Evolutionary conservation across 345 rosid species (phyloP), one percentile per base, ranked within the genome.

Genomic region (Pugionium dolabratum): DNA sequence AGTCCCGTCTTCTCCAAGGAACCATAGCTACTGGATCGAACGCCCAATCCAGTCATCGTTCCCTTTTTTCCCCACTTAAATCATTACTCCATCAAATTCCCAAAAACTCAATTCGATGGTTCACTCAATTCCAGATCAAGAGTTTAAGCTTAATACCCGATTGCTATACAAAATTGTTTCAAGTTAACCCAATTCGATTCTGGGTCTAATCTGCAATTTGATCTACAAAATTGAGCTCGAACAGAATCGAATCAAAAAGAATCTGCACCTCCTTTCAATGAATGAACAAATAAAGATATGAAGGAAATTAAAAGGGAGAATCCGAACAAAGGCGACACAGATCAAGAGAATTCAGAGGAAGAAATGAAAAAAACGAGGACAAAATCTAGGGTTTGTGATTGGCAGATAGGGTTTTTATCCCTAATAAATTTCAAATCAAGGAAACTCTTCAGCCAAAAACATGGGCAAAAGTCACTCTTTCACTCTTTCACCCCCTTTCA

Each of bases 1-100:
- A 64, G 80, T 37, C 64, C 54, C 74, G 78, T 81, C 61, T 87
- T 83, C 43, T 82, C 84, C 71, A 83, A 80, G 58, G 90, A 85
- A 53, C 95, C 88, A 79, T 84, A 84, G 79, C 97, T 90, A 73
- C 91, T 85, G 68, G 90, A 84, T 64, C 95, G 94, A 72, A 85
- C 82, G 47, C 91, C 97, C 83, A 84, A 75, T 39, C 86, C 88
- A 74, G 73, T 83, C 91, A 87, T 86, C 83, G 75, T 64, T 71
- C 59, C 71, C 18, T 18, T 18, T 18, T 18, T 18, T 8, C 53
- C 54, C 70, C 2, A 35, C 66, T 59, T 70, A 39, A 58, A 54
- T 30, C 64, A 10, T 59, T 71, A 77, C 76, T 66, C 63, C 79
- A 69, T 75, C 78, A 67, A 83, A 49, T 73, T 68, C 78, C 27